Evolutionary conservation across 2,329 filamentous ascomycete species (phyloP), one percentile per base, ranked within the genome.

Genomic region (Tolypocladium amazonense): DNA sequence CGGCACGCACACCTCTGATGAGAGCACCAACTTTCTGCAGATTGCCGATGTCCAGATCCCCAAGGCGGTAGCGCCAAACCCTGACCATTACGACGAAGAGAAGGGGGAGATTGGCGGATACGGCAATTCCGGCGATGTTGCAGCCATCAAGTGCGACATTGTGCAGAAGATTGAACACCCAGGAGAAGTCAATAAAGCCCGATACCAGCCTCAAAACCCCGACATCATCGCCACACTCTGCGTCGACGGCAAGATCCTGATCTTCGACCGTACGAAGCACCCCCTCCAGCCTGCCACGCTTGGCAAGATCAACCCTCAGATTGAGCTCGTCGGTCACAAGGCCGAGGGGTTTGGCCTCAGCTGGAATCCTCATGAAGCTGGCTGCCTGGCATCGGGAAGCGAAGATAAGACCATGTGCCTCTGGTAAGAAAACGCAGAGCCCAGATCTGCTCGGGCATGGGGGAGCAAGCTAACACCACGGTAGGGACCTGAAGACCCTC

Each of bases 201-300:
- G 94, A 66, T 97, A 97, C 72, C 92, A 97, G 75, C 94, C 94
- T 15, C 93, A 97, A 73, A 99, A 99, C 70, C 92, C 93, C 6
- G 92, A 99, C 69, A 87, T 99, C 60, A 95, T 99, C 68, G 94
- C 94, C 3, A 97, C 94, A 0, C 87, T 97, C 76, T 92, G 90
- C 64, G 85, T 90, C 9, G 90, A 97, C 72, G 89, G 90, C 63
- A 88, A 86, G 65, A 89, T 97, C 50, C 86, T 97, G 72, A 86
- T 99, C 66, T 99, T 95, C 77, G 94, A 99, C 77, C 88, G 93
- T 65, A 96, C 93, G 58, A 97, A 97, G 81, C 93, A 97, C 72
- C 88, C 88, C 56, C 85, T 88, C 59, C 79, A 87, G 63, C 92
- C 93, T 9, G 83, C 87, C 33, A 65, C 67, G 20, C 63, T 67